Conservation (phyloP, 129 eudicot genomes). For the Saussurea involucrata region DNA sequence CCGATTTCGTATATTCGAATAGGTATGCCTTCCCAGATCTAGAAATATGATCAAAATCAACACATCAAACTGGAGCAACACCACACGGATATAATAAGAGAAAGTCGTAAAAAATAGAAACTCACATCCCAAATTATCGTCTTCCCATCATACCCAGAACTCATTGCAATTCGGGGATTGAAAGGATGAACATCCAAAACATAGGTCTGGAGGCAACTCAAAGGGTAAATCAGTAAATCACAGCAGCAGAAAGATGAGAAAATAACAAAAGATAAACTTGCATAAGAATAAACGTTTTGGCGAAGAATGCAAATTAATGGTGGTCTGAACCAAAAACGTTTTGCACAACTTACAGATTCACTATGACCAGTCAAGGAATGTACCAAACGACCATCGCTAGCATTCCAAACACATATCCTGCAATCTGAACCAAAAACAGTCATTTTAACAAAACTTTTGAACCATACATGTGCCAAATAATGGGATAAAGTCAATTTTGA, state of each 20-base stretch:
- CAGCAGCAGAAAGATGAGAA: not conserved
- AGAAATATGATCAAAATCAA: slow-evolving; percentile 10
- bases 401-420: slow-evolving; percentile 99
- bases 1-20: slow-evolving; percentile 77
- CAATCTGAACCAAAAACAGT: slow-evolving; percentile 57
- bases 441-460: slow-evolving; percentile 1
- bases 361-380: slow-evolving; percentile 97
- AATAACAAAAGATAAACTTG: not conserved
- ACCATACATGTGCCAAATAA: too few relatives aligned
- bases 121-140: slow-evolving; percentile 99
- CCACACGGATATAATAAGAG: not conserved
- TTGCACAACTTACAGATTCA: slow-evolving; percentile 76
- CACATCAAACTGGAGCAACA: slow-evolving; percentile 11
- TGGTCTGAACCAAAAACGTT: too few relatives aligned
- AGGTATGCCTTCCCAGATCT: slow-evolving; percentile 99
- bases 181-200: slow-evolving; percentile 98
- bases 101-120: not conserved
- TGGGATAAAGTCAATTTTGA: not conserved
- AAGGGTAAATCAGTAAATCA: not conserved
- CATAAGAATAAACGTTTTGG: not conserved
- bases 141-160: slow-evolving; percentile 99
- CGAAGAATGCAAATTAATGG: not conserved
- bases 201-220: slow-evolving; percentile 59
- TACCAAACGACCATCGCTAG: slow-evolving; percentile 98
- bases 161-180: slow-evolving; percentile 97